Evolutionary conservation across 2,329 filamentous ascomycete genomes (phyloP), one percentile per base, ranked within the genome.

Genomic region (Pleomassaria siparia): DNA sequence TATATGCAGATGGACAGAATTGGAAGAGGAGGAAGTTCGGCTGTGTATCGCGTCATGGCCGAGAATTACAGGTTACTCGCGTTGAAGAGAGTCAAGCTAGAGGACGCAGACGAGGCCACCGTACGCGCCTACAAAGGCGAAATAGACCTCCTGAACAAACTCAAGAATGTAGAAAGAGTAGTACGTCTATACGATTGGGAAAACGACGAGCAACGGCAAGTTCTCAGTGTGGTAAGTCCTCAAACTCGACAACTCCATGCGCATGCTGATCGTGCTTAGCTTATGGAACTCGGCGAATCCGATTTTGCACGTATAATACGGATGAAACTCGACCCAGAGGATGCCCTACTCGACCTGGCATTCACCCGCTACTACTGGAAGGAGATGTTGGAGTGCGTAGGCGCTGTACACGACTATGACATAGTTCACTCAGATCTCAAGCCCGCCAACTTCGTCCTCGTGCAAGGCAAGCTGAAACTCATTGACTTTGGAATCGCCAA

Each of bases 401-500:
- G 89, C 58, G 84, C 92, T 0, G 91, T 99, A 1, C 94, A 99
- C 67, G 82, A 87, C 11, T 80, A 87, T 67, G 91, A 96, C 64
- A 91, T 99, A 54, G 94, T 99, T 2, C 94, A 99, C 73, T 96
- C 91, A 0, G 94, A 99, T 66, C 79, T 99, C 29, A 99, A 99
- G 72, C 94, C 94, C 0, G 91, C 91, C 61, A 99, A 99, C 69
- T 99, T 99, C 69, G 87, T 99, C 20, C 80, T 97, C 16, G 91
- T 96, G 15, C 85, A 91, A 65, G 94, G 94, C 20, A 83, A 87
- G 21, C 78, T 99, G 29, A 99, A 99, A 72, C 82, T 99, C 47
- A 99, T 99, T 64, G 94, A 99, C 73, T 99, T 99, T 69, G 94
- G 94, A 60, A 99, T 99, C 64, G 94, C 94, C 48, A 96, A 96